phyloP scores from a whole-genome alignment of 306 rosid genomes.

The Ceratonia siliqua region DNA sequence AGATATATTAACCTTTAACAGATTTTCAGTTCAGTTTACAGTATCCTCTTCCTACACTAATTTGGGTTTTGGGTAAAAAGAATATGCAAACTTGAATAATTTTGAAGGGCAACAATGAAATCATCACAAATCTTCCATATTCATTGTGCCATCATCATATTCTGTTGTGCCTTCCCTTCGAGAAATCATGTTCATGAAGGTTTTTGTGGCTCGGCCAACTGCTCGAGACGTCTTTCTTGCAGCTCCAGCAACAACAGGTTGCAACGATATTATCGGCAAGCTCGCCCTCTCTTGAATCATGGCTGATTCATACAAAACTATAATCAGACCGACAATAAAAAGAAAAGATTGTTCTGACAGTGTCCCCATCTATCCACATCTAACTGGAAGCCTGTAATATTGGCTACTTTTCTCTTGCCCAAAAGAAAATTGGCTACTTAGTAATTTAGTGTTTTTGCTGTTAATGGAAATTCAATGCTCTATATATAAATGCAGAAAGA shows the following conservation, averaged over 20 bases:
- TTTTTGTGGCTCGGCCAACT: conserved; percentile 79
- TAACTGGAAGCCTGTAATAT: not conserved
- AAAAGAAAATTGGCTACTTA: not conserved
- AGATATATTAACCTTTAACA: not conserved
- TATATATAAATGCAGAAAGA: conserved; percentile 1
- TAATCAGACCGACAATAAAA: conserved; percentile 28
- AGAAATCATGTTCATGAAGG: conserved; percentile 66
- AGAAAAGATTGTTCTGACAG: not conserved
- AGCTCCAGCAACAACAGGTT: conserved; percentile 83
- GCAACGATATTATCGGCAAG: conserved; percentile 78
- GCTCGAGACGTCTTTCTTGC: conserved; percentile 90
- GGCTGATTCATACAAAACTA: conserved; percentile 53
- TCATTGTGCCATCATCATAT: conserved; percentile 49
- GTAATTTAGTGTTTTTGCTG: not conserved
- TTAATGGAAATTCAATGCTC: not conserved
- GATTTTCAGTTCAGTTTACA: conserved; percentile 5
- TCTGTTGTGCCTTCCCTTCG: conserved; percentile 45
- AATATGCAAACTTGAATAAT: conserved; percentile 33
- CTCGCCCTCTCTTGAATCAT: conserved; percentile 93
- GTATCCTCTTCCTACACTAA: conserved; percentile 29
- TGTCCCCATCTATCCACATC: not conserved
- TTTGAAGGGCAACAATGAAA: not conserved
- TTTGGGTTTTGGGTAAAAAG: not conserved
- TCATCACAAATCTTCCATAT: conserved; percentile 53
- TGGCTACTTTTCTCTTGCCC: not conserved